A percentile compares a stretch with the other conserved stretches of the same genome.
These are phyloP conservation scores for Neoboletus magnificus DNA, from an alignment of 768 basidiomycete genomes.

Conservation along the genomic window DNA sequence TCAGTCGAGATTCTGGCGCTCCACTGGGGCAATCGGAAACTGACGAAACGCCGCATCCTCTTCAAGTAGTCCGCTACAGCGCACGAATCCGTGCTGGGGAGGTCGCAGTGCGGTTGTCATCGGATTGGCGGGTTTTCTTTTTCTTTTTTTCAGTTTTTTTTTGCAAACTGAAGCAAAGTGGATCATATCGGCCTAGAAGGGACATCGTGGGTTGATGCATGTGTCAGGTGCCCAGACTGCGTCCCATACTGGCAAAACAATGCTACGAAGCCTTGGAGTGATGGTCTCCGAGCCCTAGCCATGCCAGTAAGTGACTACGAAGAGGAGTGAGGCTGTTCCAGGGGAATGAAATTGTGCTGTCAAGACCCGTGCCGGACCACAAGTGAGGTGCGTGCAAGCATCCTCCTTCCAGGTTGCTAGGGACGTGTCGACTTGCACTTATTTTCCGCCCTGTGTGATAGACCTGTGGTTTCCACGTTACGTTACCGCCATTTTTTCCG, in stretches of 20 bases:
- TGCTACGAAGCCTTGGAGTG: conserved; percentile 8
- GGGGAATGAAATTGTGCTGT: conserved; percentile 18
- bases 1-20: conserved; percentile 31
- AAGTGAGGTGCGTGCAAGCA: conserved; percentile 20
- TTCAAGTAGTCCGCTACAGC: conserved; percentile 15
- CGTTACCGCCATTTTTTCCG: conserved; percentile 21
- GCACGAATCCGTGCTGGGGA: conserved; percentile 6
- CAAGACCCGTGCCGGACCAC: conserved; percentile 6
- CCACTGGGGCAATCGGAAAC: conserved; percentile 14
- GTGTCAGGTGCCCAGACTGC: conserved; percentile 15
- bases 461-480: conserved; percentile 23
- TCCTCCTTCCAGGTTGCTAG: conserved; percentile 8
- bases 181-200: conserved; percentile 7
- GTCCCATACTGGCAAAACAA: conserved; percentile 5
- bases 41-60: conserved; percentile 12
- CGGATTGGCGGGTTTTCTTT: not conserved
- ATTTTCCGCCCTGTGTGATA: conserved; percentile 21
- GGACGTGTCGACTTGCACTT: conserved; percentile 5
- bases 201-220: conserved; percentile 15
- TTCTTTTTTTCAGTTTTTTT: not conserved
- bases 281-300: conserved; percentile 1
- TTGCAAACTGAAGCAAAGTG: not conserved
- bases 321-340: conserved; percentile 21
- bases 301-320: not conserved
- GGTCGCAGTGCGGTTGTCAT: conserved; percentile 7